A percentile compares a stretch with the other conserved stretches of the same genome.
These are phyloP conservation scores for Gautieria morchelliformis DNA, from an alignment of 768 basidiomycete genomes.

Conservation along the genomic window DNA sequence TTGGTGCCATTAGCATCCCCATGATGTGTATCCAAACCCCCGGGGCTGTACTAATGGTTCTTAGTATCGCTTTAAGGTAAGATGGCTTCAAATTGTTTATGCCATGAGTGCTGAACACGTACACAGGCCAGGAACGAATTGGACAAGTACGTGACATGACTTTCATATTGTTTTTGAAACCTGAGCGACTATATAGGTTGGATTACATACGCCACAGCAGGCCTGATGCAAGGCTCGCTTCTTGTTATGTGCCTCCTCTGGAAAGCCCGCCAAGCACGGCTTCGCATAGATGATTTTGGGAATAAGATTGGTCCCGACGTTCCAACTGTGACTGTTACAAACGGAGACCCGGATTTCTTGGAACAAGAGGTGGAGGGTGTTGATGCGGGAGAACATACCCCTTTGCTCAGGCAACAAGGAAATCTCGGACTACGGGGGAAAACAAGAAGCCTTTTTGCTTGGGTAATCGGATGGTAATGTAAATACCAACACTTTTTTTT, in stretches of 20 bases:
- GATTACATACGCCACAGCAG: constrained; percentile 74
- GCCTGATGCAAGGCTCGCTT: constrained; percentile 73
- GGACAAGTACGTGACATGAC: constrained; percentile 52
- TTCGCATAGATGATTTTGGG: constrained; percentile 88
- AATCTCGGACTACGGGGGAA: not conserved
- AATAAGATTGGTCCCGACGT: constrained; percentile 28
- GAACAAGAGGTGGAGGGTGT: not conserved
- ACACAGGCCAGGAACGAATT: constrained; percentile 65
- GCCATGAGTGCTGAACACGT: not conserved
- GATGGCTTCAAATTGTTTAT: not conserved
- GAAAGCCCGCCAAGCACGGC: constrained; percentile 65
- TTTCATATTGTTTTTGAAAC: not conserved
- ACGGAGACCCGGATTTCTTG: not conserved
- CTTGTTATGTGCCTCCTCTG: constrained; percentile 80
- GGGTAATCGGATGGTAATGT: not conserved
- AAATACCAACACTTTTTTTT: not conserved
- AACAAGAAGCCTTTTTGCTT: not conserved
- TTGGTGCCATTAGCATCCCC: constrained; percentile 87
- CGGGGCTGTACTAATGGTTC: constrained; percentile 79
- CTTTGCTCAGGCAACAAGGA: not conserved
- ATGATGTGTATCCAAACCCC: constrained; percentile 96
- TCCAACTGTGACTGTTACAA: constrained; percentile 2
- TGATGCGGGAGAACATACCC: not conserved
- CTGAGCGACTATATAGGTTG: constrained; percentile 40
- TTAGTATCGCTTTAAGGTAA: constrained; percentile 65